Base-by-base conservation (phyloP, 2,329 filamentous ascomycete species). In the Sclerotinia spermophila region DNA sequence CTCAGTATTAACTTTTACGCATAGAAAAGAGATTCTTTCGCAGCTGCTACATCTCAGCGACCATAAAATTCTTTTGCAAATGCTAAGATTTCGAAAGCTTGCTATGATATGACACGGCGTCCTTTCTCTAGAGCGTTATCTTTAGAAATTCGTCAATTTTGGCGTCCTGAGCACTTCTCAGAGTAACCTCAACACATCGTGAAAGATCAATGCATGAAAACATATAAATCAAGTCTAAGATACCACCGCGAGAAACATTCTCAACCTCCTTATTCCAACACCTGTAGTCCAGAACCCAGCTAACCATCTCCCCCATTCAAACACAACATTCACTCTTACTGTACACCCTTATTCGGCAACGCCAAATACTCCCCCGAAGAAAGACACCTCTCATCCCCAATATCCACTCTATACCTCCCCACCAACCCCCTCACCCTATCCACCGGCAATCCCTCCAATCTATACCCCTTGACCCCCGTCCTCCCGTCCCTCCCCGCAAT, bases 401-500 rank as follows among this genome's bases (percentile, higher is more conserved):
- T 68, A 51, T 72, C 45, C 53, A 76, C 75, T 21, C 68, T 55
- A 69, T 77, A 70, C 62, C 73, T 74, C 35, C 51, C 45, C 35
- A 77, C 62, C 30, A 75, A 58, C 66, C 74, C 72, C 38, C 67
- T 72, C 19, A 76, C 76, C 13, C 69, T 71, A 3, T 82, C 81
- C 45, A 87, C 77, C 42, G 85, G 83, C 56, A 87, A 77, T 0
- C 83, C 86, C 62, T 86, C 83, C 1, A 87, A 80, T 38, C 76
- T 84, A 11, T 81, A 78, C 1, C 84, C 86, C 65, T 83, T 81
- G 71, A 84, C 82, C 0, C 88, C 88, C 1, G 82, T 83, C 81
- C 89, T 86, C 0, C 84, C 86, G 74, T 88, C 84, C 1, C 88
- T 87, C 81, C 86, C 89, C 72, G 84, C 89, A 68, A 78, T 71